A percentile compares a stretch with the other conserved stretches of the same genome.
These are phyloP conservation scores for Colletotrichum karsti DNA, from an alignment of 2,329 filamentous ascomycete species.

Conservation along the genomic window DNA sequence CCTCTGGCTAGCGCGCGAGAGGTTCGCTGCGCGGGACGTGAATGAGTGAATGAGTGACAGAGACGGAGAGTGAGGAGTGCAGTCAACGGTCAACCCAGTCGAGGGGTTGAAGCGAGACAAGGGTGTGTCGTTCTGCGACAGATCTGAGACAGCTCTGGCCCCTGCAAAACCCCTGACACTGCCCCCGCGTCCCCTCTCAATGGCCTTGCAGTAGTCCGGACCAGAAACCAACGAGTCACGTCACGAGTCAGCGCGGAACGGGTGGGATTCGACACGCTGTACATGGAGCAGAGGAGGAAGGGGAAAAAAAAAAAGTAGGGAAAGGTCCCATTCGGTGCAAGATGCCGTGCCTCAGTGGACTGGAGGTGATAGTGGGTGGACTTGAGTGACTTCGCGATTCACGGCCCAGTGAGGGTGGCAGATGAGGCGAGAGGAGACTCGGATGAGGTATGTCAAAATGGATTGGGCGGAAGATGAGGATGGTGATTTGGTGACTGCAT, in stretches of 20 bases:
- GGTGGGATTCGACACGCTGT: constrained; percentile 19
- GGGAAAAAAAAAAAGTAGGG: background rate
- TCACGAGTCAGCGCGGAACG: constrained; percentile 19
- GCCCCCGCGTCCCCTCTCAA: constrained; percentile 31
- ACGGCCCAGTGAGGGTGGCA: background rate
- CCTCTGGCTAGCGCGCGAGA: background rate
- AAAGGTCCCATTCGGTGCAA: background rate
- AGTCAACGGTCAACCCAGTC: constrained; percentile 25
- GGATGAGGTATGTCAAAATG: background rate
- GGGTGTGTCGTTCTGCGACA: constrained; percentile 47
- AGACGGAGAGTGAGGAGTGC: background rate
- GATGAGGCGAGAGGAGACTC: background rate
- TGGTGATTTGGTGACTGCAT: background rate
- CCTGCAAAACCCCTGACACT: constrained; percentile 34
- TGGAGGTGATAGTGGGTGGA: background rate
- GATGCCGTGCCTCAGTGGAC: background rate
- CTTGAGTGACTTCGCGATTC: background rate
- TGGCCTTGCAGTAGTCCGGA: constrained; percentile 24
- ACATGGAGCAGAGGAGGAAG: background rate
- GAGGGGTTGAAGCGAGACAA: constrained; percentile 28
- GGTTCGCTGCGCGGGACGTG: background rate
- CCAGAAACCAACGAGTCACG: constrained; percentile 26
- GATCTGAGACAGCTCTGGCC: constrained; percentile 48
- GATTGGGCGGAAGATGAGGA: background rate
- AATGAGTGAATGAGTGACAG: background rate